Base-by-base conservation (phyloP, 352 stramenopile genomes). In the Globisporangium polare region DNA sequence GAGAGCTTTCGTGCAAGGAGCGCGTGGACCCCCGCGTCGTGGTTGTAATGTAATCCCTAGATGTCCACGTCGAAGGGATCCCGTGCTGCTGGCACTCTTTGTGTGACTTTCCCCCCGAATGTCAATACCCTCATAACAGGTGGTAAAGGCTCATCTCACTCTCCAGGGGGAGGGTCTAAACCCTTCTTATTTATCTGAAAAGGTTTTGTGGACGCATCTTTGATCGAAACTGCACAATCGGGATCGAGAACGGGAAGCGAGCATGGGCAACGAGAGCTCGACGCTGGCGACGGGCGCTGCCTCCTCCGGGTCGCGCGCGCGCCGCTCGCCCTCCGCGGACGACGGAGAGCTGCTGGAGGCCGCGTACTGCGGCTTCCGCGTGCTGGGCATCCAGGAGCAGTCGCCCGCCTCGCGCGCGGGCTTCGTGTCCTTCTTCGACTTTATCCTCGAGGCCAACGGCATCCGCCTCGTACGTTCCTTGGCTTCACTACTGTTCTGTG, bases 391-490 rank as follows among this genome's bases (percentile, higher is more conserved):
- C 43, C 96, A 99, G 78, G 92, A 97, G 37, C 83, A 97, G 62
- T 97, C 86, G 45, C 97, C 97, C 2, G 95, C 96, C 9, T 83
- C 84, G 18, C 69, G 75, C 20, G 95, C 94, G 22, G 96, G 96
- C 46, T 92, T 99, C 39, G 95, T 99, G 35, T 96, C 80, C 62
- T 99, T 99, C 73, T 98, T 99, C 60, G 97, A 99, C 78, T 99
- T 99, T 75, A 97, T 99, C 61, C 83, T 99, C 20, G 93, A 93
- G 27, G 93, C 88, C 51, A 97, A 99, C 62, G 69, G 73, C 75
- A 88, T 97, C 83, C 89, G 80, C 77, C 63, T 90, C 75, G 68
- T 92, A 68, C 51, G 65, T 57, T n/a, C n/a, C n/a, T n/a, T n/a
- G n/a, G n/a, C n/a, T n/a, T n/a, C n/a, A n/a, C n/a, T n/a, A n/a